Percentiles rank a stretch among this genome's conserved stretches.
These are phyloP conservation scores for Phialophora verrucosa DNA, from an alignment of 2,329 filamentous ascomycete genomes.

Conservation along the genomic window DNA sequence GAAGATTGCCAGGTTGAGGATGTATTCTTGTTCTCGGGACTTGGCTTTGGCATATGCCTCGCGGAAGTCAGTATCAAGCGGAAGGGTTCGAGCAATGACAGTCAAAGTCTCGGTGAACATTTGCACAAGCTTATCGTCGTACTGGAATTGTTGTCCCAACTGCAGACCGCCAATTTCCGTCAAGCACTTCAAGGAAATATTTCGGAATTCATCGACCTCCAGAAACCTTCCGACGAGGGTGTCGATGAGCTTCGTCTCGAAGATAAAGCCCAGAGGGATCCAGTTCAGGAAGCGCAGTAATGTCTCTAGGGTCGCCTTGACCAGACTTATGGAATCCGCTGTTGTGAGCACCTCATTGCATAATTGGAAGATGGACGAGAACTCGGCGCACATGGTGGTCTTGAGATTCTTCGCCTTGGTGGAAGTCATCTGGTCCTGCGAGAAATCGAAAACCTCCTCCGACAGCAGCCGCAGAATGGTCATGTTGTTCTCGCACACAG, in stretches of 20 bases:
- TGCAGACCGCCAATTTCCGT: constrained; percentile 96
- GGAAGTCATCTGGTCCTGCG: constrained; percentile 98
- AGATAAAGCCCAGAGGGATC: constrained; percentile 98
- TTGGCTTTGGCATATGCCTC: constrained; percentile 90
- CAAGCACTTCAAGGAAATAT: constrained; percentile 93
- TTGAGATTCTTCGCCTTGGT: constrained; percentile 95
- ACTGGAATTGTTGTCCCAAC: constrained; percentile 75
- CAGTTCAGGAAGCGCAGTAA: constrained; percentile 96
- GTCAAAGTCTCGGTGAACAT: constrained; percentile 99
- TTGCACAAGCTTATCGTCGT: constrained; percentile 92
- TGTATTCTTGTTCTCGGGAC: constrained; percentile 92
- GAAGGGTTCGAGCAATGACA: constrained; percentile 91
- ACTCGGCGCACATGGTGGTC: constrained; percentile 98
- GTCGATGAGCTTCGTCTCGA: constrained; percentile 95
- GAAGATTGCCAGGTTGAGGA: constrained; percentile 94
- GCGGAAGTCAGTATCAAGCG: constrained; percentile 86
- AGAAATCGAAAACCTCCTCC: constrained; percentile 99
- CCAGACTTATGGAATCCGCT: constrained; percentile 82
- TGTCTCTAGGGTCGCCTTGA: constrained; percentile 97
- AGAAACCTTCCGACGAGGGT: constrained; percentile 91
- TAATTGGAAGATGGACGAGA: constrained; percentile 96
- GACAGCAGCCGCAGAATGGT: constrained; percentile 92
- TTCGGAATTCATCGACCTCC: constrained; percentile 91
- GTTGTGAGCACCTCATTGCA: constrained; percentile 94
- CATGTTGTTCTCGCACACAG: constrained; percentile 99